Evolutionary conservation across 1,284 basidiomycete genomes (phyloP).

Genomic region (Mixia osmundae): DNA sequence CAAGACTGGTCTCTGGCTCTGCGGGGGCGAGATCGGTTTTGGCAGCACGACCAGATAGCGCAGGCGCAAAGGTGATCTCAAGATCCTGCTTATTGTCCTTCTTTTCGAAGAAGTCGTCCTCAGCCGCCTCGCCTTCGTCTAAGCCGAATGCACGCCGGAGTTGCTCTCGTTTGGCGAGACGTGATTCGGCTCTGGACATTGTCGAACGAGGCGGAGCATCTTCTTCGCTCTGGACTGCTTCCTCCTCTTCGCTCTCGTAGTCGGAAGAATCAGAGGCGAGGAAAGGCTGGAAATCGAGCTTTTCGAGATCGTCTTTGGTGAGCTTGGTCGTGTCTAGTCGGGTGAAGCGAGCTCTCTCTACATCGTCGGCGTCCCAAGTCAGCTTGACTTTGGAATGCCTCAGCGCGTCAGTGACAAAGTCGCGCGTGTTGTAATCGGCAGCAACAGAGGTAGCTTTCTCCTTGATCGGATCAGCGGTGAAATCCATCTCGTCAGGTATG

Average conservation of each 20-base stretch:
- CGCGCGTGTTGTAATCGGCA: constrained; percentile 48
- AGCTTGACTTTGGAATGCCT: constrained; percentile 93
- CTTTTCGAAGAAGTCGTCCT: constrained; percentile 56
- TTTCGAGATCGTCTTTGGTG: constrained; percentile 56
- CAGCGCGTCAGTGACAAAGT: constrained; percentile 90
- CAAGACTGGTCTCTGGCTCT: constrained; percentile 7
- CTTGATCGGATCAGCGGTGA: constrained; percentile 47
- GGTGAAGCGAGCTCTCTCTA: constrained; percentile 53
- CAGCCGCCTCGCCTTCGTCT: constrained; percentile 15
- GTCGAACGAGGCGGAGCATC: too few species aligned
- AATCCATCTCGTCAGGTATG: constrained; percentile 76
- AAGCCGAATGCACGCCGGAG: constrained; percentile 11
- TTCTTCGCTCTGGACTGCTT: too few species aligned
- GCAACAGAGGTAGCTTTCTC: constrained; percentile 42
- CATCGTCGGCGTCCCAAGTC: constrained; percentile 97
- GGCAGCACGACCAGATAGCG: too few species aligned
- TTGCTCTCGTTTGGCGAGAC: too few species aligned
- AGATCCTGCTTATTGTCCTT: constrained; percentile 36
- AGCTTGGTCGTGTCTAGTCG: constrained; percentile 24
- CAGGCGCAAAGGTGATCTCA: constrained; percentile 83
- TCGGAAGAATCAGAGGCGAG: constrained; percentile 47
- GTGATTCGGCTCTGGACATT: too few species aligned
- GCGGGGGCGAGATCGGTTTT: constrained; percentile 28
- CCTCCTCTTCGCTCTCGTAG: constrained; percentile 28
- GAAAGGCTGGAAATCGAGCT: constrained; percentile 62